Percentiles rank a stretch among this genome's conserved stretches.
Evolutionary conservation across 2,329 filamentous ascomycete genomes (phyloP).

Genomic region (Neocatenulostroma microsporum): DNA sequence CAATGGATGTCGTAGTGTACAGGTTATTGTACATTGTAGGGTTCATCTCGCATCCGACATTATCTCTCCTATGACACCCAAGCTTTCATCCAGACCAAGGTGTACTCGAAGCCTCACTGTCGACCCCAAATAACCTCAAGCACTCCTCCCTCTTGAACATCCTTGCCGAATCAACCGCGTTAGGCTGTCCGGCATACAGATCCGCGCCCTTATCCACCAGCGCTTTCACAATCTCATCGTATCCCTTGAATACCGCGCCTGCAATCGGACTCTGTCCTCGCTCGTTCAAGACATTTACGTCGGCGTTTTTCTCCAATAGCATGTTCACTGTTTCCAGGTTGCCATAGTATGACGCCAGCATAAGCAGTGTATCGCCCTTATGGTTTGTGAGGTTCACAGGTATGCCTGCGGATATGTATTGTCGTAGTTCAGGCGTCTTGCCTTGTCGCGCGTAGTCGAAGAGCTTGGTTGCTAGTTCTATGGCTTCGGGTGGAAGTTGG

Average conservation of each 20-base stretch:
- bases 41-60: too few relatives aligned
- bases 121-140: conserved; percentile 29
- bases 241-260: conserved; percentile 65
- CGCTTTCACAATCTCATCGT: conserved; percentile 55
- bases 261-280: conserved; percentile 61
- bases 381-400: conserved; percentile 65
- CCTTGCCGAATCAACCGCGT: conserved; percentile 39
- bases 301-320: conserved; percentile 55
- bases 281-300: conserved; percentile 62
- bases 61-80: too few relatives aligned
- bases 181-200: conserved; percentile 35
- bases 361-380: conserved; percentile 65
- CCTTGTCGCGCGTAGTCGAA: conserved; percentile 60
- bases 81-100: too few relatives aligned
- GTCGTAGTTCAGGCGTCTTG: conserved; percentile 49
- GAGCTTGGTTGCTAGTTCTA: conserved; percentile 58
- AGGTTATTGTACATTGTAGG: too few relatives aligned
- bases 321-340: conserved; percentile 54
- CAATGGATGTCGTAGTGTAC: too few relatives aligned
- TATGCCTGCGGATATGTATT: conserved; percentile 58
- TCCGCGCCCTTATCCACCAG: conserved; percentile 39
- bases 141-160: conserved; percentile 39
- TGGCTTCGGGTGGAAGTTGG: conserved; percentile 52
- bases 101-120: conserved; percentile 13
- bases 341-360: conserved; percentile 65